Percentiles rank a stretch among this genome's conserved stretches.
Evolutionary conservation across 257 asterid genomes (phyloP).

Genomic region (Misopates orontium): DNA sequence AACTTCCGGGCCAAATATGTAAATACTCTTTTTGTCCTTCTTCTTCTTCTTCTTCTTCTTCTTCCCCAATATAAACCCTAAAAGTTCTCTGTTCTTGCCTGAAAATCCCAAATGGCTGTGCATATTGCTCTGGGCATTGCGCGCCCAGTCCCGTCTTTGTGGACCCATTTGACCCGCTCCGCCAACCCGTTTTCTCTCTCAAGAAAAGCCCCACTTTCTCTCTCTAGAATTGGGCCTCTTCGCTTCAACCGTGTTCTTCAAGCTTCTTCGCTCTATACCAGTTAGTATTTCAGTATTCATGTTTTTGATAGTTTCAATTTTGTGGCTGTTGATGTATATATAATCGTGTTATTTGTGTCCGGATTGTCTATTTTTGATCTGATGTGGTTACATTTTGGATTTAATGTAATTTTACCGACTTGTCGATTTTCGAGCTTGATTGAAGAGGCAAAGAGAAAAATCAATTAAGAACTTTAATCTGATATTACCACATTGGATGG

Average conservation of each 20-base stretch:
- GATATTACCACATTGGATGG: too few species aligned
- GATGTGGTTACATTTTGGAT: not conserved
- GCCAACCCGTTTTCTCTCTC: slow-evolving; percentile 34
- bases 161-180: slow-evolving; percentile 41
- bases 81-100: too few species aligned
- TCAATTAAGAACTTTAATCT: too few species aligned
- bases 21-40: too few species aligned
- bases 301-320: too few species aligned
- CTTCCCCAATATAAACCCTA: too few species aligned
- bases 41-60: too few species aligned
- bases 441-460: not conserved
- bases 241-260: slow-evolving; percentile 36
- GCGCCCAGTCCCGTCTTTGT: slow-evolving; percentile 48
- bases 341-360: too few species aligned
- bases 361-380: too few species aligned
- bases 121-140: slow-evolving; percentile 39
- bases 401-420: not conserved
- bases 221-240: slow-evolving; percentile 37
- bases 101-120: too few species aligned
- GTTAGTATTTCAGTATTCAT: slow-evolving; percentile 39
- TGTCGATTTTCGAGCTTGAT: slow-evolving; percentile 1
- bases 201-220: slow-evolving; percentile 27
- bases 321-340: too few species aligned
- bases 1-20: too few species aligned
- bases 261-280: slow-evolving; percentile 57